Percentiles rank a stretch among this genome's conserved stretches.
Conservation (phyloP, 352 stramenopile species). For the Nothophytophthora sp. region DNA sequence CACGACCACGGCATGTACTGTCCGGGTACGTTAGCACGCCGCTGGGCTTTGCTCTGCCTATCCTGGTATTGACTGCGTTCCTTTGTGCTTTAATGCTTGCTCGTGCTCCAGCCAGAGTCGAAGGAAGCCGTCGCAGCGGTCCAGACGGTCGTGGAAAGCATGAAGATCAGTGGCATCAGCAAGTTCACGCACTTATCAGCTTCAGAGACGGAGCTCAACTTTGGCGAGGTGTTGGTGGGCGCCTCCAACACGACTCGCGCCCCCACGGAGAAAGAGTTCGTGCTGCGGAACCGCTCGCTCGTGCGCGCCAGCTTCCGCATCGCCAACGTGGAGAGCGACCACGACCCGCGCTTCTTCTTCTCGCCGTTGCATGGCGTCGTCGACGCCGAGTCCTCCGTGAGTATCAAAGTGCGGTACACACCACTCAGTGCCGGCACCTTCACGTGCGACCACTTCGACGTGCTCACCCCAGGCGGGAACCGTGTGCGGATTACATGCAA, state of each 20-base stretch:
- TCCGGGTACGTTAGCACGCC: slow-evolving; percentile 41
- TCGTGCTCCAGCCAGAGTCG: slow-evolving; percentile 25
- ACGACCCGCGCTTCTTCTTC: slow-evolving; percentile 87
- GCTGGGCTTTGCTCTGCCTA: background rate
- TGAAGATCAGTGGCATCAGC: slow-evolving; percentile 89
- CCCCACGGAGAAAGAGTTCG: slow-evolving; percentile 78
- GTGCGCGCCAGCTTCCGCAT: slow-evolving; percentile 86
- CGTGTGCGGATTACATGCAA: slow-evolving; percentile 74
- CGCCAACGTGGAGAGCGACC: slow-evolving; percentile 77
- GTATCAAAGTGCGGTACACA: slow-evolving; percentile 79
- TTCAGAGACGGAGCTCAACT: slow-evolving; percentile 81
- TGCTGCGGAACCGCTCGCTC: slow-evolving; percentile 90
- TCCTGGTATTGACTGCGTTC: background rate
- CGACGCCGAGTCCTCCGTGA: slow-evolving; percentile 61
- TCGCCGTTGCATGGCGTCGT: slow-evolving; percentile 70
- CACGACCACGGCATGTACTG: slow-evolving; percentile 62
- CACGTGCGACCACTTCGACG: slow-evolving; percentile 90
- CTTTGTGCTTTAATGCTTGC: background rate
- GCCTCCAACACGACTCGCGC: slow-evolving; percentile 35
- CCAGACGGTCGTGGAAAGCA: slow-evolving; percentile 39
- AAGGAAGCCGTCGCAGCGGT: slow-evolving; percentile 18
- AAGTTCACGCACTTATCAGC: slow-evolving; percentile 90
- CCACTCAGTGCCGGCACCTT: slow-evolving; percentile 85
- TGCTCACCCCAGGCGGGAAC: slow-evolving; percentile 90
- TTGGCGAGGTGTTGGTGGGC: slow-evolving; percentile 85